phyloP scores from a whole-genome alignment of 495 filamentous ascomycete species.

The Arthonia radiata region DNA sequence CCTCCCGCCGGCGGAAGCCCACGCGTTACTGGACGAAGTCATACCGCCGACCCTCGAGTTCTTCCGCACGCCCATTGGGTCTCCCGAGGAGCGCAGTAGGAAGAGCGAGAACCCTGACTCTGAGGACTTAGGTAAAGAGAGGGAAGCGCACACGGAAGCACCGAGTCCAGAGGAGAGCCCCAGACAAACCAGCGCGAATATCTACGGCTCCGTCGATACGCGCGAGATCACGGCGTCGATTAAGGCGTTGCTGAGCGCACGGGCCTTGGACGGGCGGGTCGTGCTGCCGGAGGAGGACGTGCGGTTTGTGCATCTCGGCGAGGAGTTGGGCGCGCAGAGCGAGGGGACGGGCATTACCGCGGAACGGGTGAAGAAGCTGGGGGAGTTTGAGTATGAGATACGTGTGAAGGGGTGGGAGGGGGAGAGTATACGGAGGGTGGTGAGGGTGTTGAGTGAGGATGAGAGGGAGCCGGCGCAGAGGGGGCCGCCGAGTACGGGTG shows the following conservation, averaged over 20 bases:
- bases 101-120: constrained; percentile 6
- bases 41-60: constrained; percentile 26
- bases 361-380: constrained; percentile 27
- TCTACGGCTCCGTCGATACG: constrained; percentile 32
- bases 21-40: constrained; percentile 21
- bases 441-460: constrained; percentile 13
- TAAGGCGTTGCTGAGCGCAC: constrained; percentile 19
- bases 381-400: constrained; percentile 28
- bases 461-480: no score
- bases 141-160: constrained; percentile 8
- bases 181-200: constrained; percentile 10
- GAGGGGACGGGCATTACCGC: no score
- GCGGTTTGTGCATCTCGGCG: constrained; percentile 14
- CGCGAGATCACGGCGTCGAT: constrained; percentile 25
- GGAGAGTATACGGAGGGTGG: constrained; percentile 18
- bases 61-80: constrained; percentile 22
- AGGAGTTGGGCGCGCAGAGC: constrained; percentile 7
- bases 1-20: constrained; percentile 22
- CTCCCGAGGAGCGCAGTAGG: no score
- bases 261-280: constrained; percentile 24
- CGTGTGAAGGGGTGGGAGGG: constrained; percentile 21
- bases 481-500: no score
- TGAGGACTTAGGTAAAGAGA: constrained; percentile 4
- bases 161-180: constrained; percentile 5
- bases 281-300: constrained; percentile 26